These are phyloP conservation scores for Lentinula aciculospora DNA, from an alignment of 768 basidiomycete genomes.

Conservation along the genomic window DNA sequence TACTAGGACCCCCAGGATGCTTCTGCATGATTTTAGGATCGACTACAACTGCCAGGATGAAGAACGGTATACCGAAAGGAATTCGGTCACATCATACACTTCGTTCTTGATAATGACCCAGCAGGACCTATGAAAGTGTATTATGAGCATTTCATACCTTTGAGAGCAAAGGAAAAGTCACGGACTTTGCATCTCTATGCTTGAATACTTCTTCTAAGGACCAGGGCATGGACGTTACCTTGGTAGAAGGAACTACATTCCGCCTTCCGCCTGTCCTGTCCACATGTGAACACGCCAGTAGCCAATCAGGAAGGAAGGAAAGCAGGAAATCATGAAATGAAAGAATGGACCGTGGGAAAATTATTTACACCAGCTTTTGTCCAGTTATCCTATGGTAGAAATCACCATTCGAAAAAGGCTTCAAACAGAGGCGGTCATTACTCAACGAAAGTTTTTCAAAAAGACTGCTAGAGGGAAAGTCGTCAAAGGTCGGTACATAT, in stretches of 20 bases:
- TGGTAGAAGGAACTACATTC: too few species aligned
- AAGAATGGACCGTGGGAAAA: background rate
- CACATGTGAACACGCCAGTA: background rate
- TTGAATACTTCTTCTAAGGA: conserved; percentile 50
- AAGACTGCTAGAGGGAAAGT: conserved; percentile 94
- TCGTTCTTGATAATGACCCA: conserved; percentile 79
- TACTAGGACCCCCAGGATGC: conserved; percentile 77
- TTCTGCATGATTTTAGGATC: conserved; percentile 31
- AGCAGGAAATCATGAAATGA: background rate
- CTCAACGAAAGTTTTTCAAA: conserved; percentile 91
- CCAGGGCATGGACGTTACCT: conserved; percentile 1
- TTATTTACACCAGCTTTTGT: background rate
- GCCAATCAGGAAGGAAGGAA: background rate
- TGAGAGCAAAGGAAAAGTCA: background rate
- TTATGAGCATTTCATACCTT: background rate
- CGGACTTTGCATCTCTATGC: conserved; percentile 54
- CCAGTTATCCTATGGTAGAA: conserved; percentile 31
- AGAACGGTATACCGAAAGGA: conserved; percentile 38
- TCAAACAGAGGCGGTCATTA: conserved; percentile 62
- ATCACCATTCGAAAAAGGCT: conserved; percentile 75
- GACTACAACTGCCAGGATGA: background rate
- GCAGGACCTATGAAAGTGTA: conserved; percentile 47
- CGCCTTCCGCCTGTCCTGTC: too few species aligned
- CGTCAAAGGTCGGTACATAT: conserved; percentile 63
- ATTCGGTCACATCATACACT: conserved; percentile 84